Evolutionary conservation across 1,284 basidiomycete genomes (phyloP).

Genomic region (Irpex sp.): DNA sequence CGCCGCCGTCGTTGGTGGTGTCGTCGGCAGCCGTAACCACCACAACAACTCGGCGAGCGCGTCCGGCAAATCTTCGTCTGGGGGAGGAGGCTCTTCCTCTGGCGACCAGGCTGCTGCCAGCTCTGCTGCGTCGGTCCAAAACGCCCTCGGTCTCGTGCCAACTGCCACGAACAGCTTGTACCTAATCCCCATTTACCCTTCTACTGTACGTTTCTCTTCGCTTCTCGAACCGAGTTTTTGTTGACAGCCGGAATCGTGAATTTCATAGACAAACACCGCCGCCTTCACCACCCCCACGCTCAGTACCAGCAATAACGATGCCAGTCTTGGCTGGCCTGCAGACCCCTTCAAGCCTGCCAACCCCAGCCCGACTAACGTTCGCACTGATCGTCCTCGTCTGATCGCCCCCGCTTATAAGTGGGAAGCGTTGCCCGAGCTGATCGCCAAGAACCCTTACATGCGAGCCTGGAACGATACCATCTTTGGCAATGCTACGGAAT

Average conservation of each 20-base stretch:
- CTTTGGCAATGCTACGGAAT: slow-evolving; percentile 83
- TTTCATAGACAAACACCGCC: slow-evolving; percentile 70
- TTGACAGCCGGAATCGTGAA: background rate
- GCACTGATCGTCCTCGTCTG: slow-evolving; percentile 84
- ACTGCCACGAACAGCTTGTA: slow-evolving; percentile 72
- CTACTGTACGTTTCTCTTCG: slow-evolving; percentile 57
- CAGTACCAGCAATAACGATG: slow-evolving; percentile 40
- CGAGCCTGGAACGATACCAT: slow-evolving; percentile 90
- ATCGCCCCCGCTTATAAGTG: slow-evolving; percentile 93
- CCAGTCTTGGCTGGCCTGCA: slow-evolving; percentile 65
- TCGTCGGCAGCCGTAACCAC: slow-evolving; percentile 59
- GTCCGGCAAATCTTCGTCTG: slow-evolving; percentile 20
- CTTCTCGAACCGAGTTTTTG: background rate
- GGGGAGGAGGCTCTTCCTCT: slow-evolving; percentile 15
- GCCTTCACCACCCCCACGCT: slow-evolving; percentile 77
- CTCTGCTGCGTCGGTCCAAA: slow-evolving; percentile 52
- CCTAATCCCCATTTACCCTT: slow-evolving; percentile 85
- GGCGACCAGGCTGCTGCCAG: slow-evolving; percentile 31
- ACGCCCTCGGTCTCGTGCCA: slow-evolving; percentile 61
- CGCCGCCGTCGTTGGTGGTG: slow-evolving; percentile 76
- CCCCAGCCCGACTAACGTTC: slow-evolving; percentile 56
- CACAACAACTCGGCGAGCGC: slow-evolving; percentile 33
- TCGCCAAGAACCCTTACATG: slow-evolving; percentile 84
- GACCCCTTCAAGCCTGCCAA: slow-evolving; percentile 70
- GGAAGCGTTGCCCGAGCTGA: slow-evolving; percentile 79